Evolutionary conservation across 768 basidiomycete species (phyloP), one percentile per base, ranked within the genome.

Genomic region (Tricholoma terreum): DNA sequence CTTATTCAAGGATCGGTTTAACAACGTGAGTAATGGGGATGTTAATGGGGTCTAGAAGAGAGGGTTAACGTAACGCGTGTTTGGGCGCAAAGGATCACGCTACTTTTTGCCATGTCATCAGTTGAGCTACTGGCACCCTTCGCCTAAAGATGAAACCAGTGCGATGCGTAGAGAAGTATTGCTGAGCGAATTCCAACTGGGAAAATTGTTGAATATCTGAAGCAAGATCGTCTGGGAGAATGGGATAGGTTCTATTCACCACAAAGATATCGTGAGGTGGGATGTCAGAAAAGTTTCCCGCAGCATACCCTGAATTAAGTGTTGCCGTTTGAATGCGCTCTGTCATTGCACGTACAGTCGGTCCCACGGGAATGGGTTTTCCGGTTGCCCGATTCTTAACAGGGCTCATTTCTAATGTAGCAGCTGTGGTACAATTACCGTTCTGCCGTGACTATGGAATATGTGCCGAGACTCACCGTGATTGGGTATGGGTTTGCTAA

Each of bases 81-180:
- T 45, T 58, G 14, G 50, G 6, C 12, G 46, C 55, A 30, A 17
- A 17, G 27, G 49, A 50, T 54, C 15, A 34, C 1, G 24, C 24
- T 53, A 84, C 86, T 80, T 89, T 92, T 70, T 96, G 94, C 92
- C 93, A 96, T 49, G 84, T 80, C 90, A 97, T 94, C 74, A 96
- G 82, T 66, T 92, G 87, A 21, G 80, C 85, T 3, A 96, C 83
- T 1, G 94, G 93, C 1, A 96, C 83, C 58, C 80, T 84, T 46
- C 92, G 81, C 59, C 83, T 80, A 71, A 94, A 94, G 57, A 94
- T 87, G 67, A 96, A 87, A 0, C 94, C 94, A 7, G 85, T 89
- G n/a, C 87, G 83, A 64, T 94, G 92, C 1, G 86, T 93, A 15
- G 93, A 90, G 67, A 98, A 95, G 69, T 95, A 96, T 62, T 86